Base-by-base conservation (phyloP, 139 green algal genomes). In the Astrephomene gubernaculifera region DNA sequence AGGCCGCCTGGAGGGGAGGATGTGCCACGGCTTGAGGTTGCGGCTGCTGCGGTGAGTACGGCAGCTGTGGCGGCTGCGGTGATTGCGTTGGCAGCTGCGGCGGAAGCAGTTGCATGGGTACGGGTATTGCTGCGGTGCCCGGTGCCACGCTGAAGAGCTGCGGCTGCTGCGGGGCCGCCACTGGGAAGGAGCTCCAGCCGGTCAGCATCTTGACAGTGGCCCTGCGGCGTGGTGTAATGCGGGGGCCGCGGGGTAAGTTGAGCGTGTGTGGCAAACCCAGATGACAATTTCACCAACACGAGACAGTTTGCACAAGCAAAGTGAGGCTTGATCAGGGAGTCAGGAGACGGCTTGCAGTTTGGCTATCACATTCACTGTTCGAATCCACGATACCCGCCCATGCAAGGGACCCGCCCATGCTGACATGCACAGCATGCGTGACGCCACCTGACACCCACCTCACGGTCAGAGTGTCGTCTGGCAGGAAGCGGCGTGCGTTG, bases 161-260 rank as follows among this genome's bases (percentile, higher is more conserved):
- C 68, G 68, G 36, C 68, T 75, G 68, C 41, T 1, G 38, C 2
- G 38, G 4, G 27, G 64, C 79, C 35, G 86, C 45, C 54, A 60
- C 41, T 8, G 87, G 90, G 27, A 71, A 44, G 31, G 78, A 86
- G 78, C 82, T 89, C 79, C 90, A 89, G n/a, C 87, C 85, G 21
- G 78, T 85, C 39, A 93, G 60, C 52, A 91, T 68, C 49, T 91
- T 82, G 25, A 93, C 87, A 14, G 90, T 91, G 1, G 86, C 86
- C 65, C 90, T 89, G 68, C 81, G 43, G 33, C 73, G 73, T 35
- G 17, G 49, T 12, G 49, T 17, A 17, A 57, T 17, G 12, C 17
- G 49, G 49, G 17, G 49, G 49, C 17, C 12, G 49, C 49, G 17
- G 49, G 12, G 12, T 12, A 17, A 12, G 49, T 17, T 17, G 49